These are phyloP conservation scores for Septoria linicola DNA, from an alignment of 2,329 filamentous ascomycete genomes.

Conservation along the genomic window DNA sequence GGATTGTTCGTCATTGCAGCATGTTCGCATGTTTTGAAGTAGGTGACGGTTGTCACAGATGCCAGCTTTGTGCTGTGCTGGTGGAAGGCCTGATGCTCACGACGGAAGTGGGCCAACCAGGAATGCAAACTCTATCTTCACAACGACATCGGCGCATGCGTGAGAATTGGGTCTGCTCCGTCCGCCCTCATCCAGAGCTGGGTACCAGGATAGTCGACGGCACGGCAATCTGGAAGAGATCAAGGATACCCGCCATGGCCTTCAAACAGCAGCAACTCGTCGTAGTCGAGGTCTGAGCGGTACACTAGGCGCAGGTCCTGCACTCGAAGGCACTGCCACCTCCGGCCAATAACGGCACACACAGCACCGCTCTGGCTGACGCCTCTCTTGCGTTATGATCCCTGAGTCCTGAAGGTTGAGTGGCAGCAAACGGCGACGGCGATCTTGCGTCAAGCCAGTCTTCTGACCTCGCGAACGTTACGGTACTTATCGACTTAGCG, in stretches of 20 bases:
- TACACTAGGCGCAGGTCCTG: conserved; percentile 14
- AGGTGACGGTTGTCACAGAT: neutral
- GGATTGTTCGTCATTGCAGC: conserved; percentile 16
- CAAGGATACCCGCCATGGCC: conserved; percentile 3
- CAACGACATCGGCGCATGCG: conserved; percentile 2
- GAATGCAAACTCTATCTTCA: conserved; percentile 1
- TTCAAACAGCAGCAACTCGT: conserved; percentile 4
- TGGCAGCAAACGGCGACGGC: conserved; percentile 29
- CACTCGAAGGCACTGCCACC: conserved; percentile 11
- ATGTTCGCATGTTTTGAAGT: conserved; percentile 14
- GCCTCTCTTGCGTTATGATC: conserved; percentile 32
- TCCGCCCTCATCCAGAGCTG: conserved; percentile 2
- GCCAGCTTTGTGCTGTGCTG: neutral
- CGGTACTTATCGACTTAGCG: conserved; percentile 6
- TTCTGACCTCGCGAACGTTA: neutral
- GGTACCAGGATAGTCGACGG: conserved; percentile 7
- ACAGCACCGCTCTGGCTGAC: conserved; percentile 18
- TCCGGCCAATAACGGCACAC: conserved; percentile 19
- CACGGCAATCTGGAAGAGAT: conserved; percentile 8
- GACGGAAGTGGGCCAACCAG: neutral
- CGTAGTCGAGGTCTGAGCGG: neutral
- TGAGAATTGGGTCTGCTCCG: neutral
- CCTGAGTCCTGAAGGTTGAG: conserved; percentile 26
- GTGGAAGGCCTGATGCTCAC: neutral
- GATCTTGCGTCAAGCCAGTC: conserved; percentile 7